Percentiles rank a stretch among this genome's conserved stretches.
Evolutionary conservation across 805 yeast genomes (phyloP).

Genomic region (Metschnikowia peoriensis): DNA sequence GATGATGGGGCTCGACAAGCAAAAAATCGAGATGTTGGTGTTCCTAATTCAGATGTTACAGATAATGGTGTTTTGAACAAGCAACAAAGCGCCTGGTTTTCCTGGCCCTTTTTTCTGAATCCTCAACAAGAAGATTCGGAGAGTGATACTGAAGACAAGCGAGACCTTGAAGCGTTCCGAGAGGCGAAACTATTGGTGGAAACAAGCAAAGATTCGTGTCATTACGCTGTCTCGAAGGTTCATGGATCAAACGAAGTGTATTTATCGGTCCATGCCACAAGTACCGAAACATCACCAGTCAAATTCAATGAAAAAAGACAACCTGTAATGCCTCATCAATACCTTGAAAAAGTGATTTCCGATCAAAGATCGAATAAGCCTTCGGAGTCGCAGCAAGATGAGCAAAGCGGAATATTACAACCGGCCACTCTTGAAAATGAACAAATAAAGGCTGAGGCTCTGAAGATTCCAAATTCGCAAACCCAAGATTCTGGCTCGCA

Average conservation of each 20-base stretch:
- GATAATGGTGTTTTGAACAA: not conserved
- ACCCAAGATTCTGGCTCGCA: not conserved
- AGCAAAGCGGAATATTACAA: not conserved
- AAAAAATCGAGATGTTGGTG: not conserved
- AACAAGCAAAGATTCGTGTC: conserved; percentile 28
- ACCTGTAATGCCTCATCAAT: conserved; percentile 36
- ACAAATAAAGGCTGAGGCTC: not conserved
- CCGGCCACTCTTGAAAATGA: not conserved
- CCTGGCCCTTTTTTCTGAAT: conserved; percentile 3
- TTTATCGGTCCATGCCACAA: conserved; percentile 35
- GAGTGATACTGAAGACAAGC: conserved; percentile 5
- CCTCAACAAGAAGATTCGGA: not conserved
- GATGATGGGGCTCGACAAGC: not conserved
- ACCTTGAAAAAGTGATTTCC: conserved; percentile 28
- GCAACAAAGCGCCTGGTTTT: conserved; percentile 3
- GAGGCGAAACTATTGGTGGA: conserved; percentile 35
- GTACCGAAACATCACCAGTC: conserved; percentile 34
- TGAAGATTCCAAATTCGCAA: not conserved
- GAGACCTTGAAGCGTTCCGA: conserved; percentile 17
- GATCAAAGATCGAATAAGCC: not conserved
- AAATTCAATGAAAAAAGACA: conserved; percentile 27
- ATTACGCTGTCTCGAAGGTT: conserved; percentile 31
- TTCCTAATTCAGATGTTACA: not conserved
- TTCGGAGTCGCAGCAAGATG: not conserved
- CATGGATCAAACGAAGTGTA: conserved; percentile 17